phyloP scores from a whole-genome alignment of 75 land plant species.

The Cryptomeria japonica region DNA sequence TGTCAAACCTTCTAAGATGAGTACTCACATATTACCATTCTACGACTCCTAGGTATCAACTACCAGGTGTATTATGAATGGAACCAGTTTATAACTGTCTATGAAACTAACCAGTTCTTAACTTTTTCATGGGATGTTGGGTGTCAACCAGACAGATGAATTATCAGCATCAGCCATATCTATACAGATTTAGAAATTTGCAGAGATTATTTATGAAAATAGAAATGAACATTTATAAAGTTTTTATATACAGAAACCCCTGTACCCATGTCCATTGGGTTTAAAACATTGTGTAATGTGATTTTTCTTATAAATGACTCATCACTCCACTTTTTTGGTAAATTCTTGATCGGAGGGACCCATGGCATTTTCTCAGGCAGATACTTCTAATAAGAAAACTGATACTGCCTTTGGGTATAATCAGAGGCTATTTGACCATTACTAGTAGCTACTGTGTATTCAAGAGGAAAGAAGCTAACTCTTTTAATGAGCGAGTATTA shows the following conservation, averaged over 20 bases:
- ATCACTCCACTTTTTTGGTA: background rate
- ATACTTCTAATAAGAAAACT: background rate
- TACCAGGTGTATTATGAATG: background rate
- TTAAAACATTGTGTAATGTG: background rate
- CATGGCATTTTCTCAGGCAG: background rate
- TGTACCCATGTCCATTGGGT: background rate
- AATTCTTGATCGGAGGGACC: background rate
- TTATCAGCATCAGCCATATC: background rate
- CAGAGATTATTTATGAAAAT: background rate
- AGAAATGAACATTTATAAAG: background rate
- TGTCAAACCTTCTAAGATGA: background rate
- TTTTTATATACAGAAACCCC: background rate
- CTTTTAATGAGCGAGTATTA: background rate
- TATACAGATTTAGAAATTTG: background rate
- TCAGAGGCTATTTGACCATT: background rate
- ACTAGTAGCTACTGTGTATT: background rate
- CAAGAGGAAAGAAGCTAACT: background rate
- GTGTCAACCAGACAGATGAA: background rate
- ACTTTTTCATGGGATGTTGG: background rate
- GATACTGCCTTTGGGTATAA: background rate
- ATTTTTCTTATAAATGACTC: background rate
- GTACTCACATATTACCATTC: background rate
- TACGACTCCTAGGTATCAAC: background rate
- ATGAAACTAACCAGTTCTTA: background rate
- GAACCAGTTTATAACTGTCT: background rate